These are phyloP conservation scores for Magnolia officinalis DNA, from an alignment of 164 flowering plant genomes.

Conservation along the genomic window DNA sequence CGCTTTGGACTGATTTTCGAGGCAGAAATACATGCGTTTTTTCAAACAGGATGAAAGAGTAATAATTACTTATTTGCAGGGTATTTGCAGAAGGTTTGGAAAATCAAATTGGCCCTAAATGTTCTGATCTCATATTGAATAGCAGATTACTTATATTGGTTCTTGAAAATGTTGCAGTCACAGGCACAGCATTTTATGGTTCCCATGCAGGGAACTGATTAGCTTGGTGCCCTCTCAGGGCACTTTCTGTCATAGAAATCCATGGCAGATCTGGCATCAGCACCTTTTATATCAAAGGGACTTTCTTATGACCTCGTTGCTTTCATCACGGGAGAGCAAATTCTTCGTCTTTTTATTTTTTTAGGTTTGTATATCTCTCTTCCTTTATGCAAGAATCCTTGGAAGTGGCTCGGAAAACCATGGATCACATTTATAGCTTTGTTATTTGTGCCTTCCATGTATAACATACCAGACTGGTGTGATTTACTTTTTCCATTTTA, in stretches of 20 bases:
- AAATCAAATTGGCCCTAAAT: too few relatives aligned
- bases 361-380: not conserved
- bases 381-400: not conserved
- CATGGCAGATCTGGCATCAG: not conserved
- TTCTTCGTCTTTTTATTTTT: not conserved
- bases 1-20: too few relatives aligned
- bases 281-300: not conserved
- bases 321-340: not conserved
- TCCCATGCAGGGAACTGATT: conserved; percentile 4
- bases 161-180: not conserved
- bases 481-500: not conserved
- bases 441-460: not conserved
- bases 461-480: not conserved
- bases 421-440: not conserved
- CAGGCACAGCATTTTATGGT: conserved; percentile 6
- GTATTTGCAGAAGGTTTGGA: too few relatives aligned
- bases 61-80: too few relatives aligned
- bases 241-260: not conserved
- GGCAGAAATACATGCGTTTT: too few relatives aligned
- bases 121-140: not conserved
- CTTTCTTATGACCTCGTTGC: not conserved
- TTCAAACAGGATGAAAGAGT: too few relatives aligned
- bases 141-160: not conserved
- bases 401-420: too few relatives aligned
- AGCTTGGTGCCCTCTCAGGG: not conserved